Evolutionary conservation across 1,139 yeast species (phyloP).

Genomic region (Arxiozyma heterogenica): DNA sequence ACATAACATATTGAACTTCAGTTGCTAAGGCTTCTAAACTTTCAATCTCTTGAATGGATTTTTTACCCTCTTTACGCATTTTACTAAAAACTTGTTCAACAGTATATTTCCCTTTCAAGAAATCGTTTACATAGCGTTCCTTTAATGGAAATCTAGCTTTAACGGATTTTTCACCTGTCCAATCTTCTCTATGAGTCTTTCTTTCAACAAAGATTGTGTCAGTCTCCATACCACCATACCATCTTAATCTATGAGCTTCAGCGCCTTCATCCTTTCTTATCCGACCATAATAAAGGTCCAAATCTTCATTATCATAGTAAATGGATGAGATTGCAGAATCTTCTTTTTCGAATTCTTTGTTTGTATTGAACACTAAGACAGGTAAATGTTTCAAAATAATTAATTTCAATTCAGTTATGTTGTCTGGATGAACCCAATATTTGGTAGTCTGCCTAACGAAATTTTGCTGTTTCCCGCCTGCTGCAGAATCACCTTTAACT

Average conservation of each 20-base stretch:
- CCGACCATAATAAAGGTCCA: constrained; percentile 91
- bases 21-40: constrained; percentile 83
- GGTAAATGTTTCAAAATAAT: constrained; percentile 90
- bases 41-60: constrained; percentile 77
- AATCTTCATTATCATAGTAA: constrained; percentile 79
- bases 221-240: constrained; percentile 97
- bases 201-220: constrained; percentile 93
- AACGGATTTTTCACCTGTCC: constrained; percentile 99
- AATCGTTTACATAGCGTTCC: constrained; percentile 82
- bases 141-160: constrained; percentile 91
- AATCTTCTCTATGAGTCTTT: constrained; percentile 96
- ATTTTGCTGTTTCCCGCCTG: constrained; percentile 96
- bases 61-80: constrained; percentile 86
- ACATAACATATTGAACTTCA: constrained; percentile 82
- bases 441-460: constrained; percentile 97
- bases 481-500: constrained; percentile 83
- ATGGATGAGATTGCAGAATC: constrained; percentile 95
- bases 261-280: constrained; percentile 97
- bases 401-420: constrained; percentile 92
- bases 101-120: constrained; percentile 73
- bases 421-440: constrained; percentile 98
- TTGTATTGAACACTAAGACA: constrained; percentile 89
- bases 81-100: constrained; percentile 87
- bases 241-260: constrained; percentile 93
- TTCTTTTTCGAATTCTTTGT: constrained; percentile 88